Percentiles rank a stretch among this genome's conserved stretches.
phyloP scores from a whole-genome alignment of 768 basidiomycete genomes.

The Auriscalpium vulgare region DNA sequence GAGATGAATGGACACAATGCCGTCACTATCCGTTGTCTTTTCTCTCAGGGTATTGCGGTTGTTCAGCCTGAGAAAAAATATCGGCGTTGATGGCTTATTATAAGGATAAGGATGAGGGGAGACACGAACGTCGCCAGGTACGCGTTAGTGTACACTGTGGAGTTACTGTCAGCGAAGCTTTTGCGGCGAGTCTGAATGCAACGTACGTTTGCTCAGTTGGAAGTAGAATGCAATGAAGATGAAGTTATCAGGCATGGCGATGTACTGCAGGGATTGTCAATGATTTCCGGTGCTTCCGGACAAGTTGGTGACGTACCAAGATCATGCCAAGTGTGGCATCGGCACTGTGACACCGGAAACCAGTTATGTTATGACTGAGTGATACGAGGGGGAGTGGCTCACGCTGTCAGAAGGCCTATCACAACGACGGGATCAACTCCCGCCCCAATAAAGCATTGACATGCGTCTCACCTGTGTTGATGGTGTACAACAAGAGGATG shows the following conservation, averaged over 20 bases:
- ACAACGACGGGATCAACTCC: too few relatives aligned
- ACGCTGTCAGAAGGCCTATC: conserved; percentile 33
- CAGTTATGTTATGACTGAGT: too few relatives aligned
- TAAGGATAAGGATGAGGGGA: not conserved
- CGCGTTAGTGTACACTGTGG: conserved; percentile 47
- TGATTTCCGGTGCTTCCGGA: not conserved
- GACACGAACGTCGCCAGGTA: conserved; percentile 37
- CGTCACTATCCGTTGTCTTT: not conserved
- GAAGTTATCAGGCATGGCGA: conserved; percentile 46
- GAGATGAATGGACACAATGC: conserved; percentile 1
- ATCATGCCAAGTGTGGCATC: conserved; percentile 40
- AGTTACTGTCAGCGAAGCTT: not conserved
- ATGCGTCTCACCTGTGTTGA: conserved; percentile 41
- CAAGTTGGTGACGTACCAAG: conserved; percentile 20
- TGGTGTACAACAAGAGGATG: conserved; percentile 40
- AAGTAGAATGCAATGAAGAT: conserved; percentile 50
- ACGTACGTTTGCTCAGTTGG: conserved; percentile 43
- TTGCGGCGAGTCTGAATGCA: not conserved
- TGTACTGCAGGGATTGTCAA: conserved; percentile 22
- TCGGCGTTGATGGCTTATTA: not conserved
- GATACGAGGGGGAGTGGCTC: conserved; percentile 5
- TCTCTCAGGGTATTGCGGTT: conserved; percentile 1
- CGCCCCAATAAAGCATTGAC: too few relatives aligned
- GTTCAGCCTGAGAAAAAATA: conserved; percentile 30
- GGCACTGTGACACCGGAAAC: conserved; percentile 23